These are phyloP conservation scores for Thamnidium elegans DNA, from an alignment of 192 early-diverging fungal genomes.

Conservation along the genomic window DNA sequence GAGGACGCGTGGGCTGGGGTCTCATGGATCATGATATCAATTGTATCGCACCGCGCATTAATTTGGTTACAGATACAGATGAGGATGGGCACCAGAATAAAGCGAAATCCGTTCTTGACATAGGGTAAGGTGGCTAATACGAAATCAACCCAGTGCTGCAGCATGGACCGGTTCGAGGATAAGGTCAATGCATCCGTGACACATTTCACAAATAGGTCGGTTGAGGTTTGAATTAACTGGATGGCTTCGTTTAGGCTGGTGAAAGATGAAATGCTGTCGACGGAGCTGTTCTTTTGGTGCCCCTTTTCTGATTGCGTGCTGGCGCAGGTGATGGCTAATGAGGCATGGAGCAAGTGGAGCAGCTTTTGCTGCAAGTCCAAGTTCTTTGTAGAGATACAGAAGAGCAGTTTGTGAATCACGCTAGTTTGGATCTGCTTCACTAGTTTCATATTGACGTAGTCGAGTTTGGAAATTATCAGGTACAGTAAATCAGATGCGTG, in stretches of 20 bases:
- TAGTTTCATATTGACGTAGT: conserved; percentile 48
- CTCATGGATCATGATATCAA: conserved; percentile 23
- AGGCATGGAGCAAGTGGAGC: conserved; percentile 51
- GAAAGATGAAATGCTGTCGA: background rate
- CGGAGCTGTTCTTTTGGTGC: background rate
- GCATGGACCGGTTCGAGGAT: conserved; percentile 59
- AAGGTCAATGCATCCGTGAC: conserved; percentile 58
- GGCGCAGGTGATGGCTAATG: conserved; percentile 43
- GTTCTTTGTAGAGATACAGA: conserved; percentile 46
- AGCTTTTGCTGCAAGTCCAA: conserved; percentile 61
- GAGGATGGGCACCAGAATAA: conserved; percentile 60
- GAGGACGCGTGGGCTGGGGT: background rate
- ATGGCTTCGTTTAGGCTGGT: conserved; percentile 15
- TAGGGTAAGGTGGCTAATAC: conserved; percentile 59
- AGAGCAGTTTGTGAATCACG: conserved; percentile 55
- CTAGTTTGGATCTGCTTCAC: conserved; percentile 49
- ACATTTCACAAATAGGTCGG: conserved; percentile 53
- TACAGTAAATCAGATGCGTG: conserved; percentile 57
- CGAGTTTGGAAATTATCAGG: conserved; percentile 51
- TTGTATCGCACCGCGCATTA: conserved; percentile 23
- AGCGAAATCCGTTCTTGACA: conserved; percentile 57
- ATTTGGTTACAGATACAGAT: conserved; percentile 64
- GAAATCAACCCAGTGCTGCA: conserved; percentile 80
- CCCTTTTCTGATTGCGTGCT: conserved; percentile 3
- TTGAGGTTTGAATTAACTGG: conserved; percentile 25